Evolutionary conservation across 2,329 filamentous ascomycete genomes (phyloP).

Genomic region (Ophiocordyceps camponoti-floridani): DNA sequence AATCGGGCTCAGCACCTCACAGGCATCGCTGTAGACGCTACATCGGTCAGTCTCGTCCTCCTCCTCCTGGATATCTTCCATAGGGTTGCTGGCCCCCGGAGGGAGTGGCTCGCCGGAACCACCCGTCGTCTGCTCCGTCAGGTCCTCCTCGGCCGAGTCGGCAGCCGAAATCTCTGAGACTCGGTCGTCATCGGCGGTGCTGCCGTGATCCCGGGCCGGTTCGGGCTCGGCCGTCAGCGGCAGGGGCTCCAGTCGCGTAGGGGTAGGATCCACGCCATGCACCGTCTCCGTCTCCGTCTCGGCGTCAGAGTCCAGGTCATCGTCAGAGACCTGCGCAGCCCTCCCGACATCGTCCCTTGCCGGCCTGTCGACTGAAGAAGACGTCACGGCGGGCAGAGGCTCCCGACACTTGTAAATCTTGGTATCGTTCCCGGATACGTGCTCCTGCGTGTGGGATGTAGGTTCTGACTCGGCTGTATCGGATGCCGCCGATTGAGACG

Average conservation of each 20-base stretch:
- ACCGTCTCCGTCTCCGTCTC: slow-evolving; percentile 2
- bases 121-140: slow-evolving; percentile 1
- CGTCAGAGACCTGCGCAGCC: slow-evolving; percentile 13
- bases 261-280: slow-evolving; percentile 1
- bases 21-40: slow-evolving; percentile 59
- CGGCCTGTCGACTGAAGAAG: slow-evolving; percentile 24
- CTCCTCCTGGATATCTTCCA: slow-evolving; percentile 18
- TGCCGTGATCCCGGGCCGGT: background rate
- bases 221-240: background rate
- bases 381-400: slow-evolving; percentile 53
- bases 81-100: slow-evolving; percentile 5
- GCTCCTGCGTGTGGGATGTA: slow-evolving; percentile 36
- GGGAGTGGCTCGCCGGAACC: slow-evolving; percentile 6
- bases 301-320: slow-evolving; percentile 9
- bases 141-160: background rate
- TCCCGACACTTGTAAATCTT: slow-evolving; percentile 41
- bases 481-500: slow-evolving; percentile 4
- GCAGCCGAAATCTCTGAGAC: slow-evolving; percentile 1
- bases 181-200: background rate
- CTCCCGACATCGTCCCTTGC: slow-evolving; percentile 48
- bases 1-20: slow-evolving; percentile 50
- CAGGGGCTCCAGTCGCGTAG: background rate
- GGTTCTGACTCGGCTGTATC: slow-evolving; percentile 29
- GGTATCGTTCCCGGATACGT: slow-evolving; percentile 30
- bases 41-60: slow-evolving; percentile 28